Evolutionary conservation across 1,139 yeast genomes (phyloP).

Genomic region (Suhomyces yuchorum): DNA sequence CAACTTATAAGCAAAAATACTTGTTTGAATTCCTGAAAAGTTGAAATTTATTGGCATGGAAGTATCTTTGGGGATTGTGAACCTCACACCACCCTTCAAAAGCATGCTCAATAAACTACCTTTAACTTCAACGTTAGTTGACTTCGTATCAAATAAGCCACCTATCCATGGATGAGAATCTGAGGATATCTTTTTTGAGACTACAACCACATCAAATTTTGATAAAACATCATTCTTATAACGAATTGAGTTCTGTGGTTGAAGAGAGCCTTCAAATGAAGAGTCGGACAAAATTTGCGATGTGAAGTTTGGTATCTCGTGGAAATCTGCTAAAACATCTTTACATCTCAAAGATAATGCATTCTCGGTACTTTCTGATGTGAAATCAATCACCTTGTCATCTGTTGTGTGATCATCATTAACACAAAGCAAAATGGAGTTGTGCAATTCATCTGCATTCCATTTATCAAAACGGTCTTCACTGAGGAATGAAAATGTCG

Average conservation of each 20-base stretch:
- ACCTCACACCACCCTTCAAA: slow-evolving; percentile 33
- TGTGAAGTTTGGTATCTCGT: slow-evolving; percentile 50
- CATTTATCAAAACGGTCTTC: slow-evolving; percentile 14
- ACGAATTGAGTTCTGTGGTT: slow-evolving; percentile 51
- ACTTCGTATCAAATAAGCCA: slow-evolving; percentile 27
- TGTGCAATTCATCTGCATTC: slow-evolving; percentile 8
- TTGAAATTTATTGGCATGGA: slow-evolving; percentile 51
- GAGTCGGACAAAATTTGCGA: slow-evolving; percentile 46
- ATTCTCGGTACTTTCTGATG: slow-evolving; percentile 24
- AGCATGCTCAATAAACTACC: slow-evolving; percentile 37
- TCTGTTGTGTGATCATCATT: neutral
- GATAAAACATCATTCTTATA: slow-evolving; percentile 36
- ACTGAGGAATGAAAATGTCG: slow-evolving; percentile 22
- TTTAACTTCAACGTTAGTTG: slow-evolving; percentile 30
- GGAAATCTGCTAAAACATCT: slow-evolving; percentile 37
- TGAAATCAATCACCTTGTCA: slow-evolving; percentile 22
- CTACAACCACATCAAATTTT: slow-evolving; percentile 51
- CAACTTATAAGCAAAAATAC: slow-evolving; percentile 58
- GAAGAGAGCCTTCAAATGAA: slow-evolving; percentile 48
- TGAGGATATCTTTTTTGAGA: slow-evolving; percentile 31
- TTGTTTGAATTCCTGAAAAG: slow-evolving; percentile 61
- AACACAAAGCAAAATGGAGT: slow-evolving; percentile 21
- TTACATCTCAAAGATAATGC: slow-evolving; percentile 40
- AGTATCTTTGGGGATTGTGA: slow-evolving; percentile 46
- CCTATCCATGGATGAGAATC: slow-evolving; percentile 32